Evolutionary conservation across 2,329 filamentous ascomycete genomes (phyloP).

Genomic region (Aspergillus oerlinghausenensis): DNA sequence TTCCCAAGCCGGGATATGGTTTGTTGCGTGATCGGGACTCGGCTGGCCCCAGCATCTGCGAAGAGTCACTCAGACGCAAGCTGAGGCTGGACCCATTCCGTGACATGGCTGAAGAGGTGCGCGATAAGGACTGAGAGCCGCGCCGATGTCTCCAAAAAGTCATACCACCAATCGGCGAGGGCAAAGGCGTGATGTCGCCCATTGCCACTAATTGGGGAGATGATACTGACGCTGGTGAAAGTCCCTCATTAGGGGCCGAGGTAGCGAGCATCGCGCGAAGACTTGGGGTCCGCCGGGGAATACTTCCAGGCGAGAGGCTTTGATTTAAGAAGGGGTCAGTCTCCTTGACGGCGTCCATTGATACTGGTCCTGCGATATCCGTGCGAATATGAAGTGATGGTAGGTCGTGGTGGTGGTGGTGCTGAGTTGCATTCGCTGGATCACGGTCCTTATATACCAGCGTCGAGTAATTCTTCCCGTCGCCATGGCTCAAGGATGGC

Average conservation of each 20-base stretch:
- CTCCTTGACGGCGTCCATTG: constrained; percentile 27
- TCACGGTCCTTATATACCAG: constrained; percentile 4
- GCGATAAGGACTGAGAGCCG: constrained; percentile 44
- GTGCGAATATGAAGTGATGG: constrained; percentile 35
- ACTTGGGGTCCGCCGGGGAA: constrained; percentile 43
- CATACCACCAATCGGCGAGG: constrained; percentile 59
- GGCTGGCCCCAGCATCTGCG: constrained; percentile 27
- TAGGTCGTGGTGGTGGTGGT: constrained; percentile 7
- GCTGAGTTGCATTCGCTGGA: constrained; percentile 7
- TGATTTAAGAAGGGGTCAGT: constrained; percentile 34
- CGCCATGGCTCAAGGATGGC: constrained; percentile 11
- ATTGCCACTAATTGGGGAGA: constrained; percentile 72
- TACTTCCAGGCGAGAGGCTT: constrained; percentile 39
- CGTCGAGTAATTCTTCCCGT: constrained; percentile 6
- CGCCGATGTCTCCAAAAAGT: constrained; percentile 47
- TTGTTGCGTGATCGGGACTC: constrained; percentile 29
- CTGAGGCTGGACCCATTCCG: constrained; percentile 33
- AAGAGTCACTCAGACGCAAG: constrained; percentile 33
- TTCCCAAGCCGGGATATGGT: constrained; percentile 40
- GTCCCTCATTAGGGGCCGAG: constrained; percentile 36
- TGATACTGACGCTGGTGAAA: constrained; percentile 63
- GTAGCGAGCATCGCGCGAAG: constrained; percentile 36
- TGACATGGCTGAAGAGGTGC: constrained; percentile 39
- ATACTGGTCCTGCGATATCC: constrained; percentile 23
- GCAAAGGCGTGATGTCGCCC: constrained; percentile 73